Evolutionary conservation across 2,329 filamentous ascomycete species (phyloP).

Genomic region (Fusarium illudens): DNA sequence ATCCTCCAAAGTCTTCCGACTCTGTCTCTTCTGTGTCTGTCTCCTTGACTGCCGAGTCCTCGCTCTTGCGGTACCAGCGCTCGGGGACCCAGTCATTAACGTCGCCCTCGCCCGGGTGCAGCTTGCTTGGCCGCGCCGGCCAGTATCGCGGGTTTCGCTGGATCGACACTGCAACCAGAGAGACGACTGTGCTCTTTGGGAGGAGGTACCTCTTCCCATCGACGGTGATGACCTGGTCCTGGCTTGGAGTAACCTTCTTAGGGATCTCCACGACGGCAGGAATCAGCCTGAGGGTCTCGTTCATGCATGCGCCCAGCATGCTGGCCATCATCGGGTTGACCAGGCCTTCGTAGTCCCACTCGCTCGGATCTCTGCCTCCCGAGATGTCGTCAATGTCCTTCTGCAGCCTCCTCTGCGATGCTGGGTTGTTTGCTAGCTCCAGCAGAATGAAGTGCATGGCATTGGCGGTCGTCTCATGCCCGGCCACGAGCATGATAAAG

Average conservation of each 20-base stretch:
- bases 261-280: slow-evolving; percentile 77
- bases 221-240: slow-evolving; percentile 66
- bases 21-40: slow-evolving; percentile 35
- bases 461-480: slow-evolving; percentile 84
- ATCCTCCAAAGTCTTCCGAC: slow-evolving; percentile 66
- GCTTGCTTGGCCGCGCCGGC: slow-evolving; percentile 63
- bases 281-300: slow-evolving; percentile 78
- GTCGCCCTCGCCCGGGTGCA: slow-evolving; percentile 59
- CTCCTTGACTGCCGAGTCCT: slow-evolving; percentile 34
- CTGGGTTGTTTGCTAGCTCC: slow-evolving; percentile 71
- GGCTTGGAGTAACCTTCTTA: slow-evolving; percentile 63
- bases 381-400: slow-evolving; percentile 73
- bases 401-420: slow-evolving; percentile 72
- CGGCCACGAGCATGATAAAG: slow-evolving; percentile 74
- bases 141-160: slow-evolving; percentile 79
- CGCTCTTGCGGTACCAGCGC: slow-evolving; percentile 68
- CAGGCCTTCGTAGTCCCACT: slow-evolving; percentile 76
- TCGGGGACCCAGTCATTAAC: slow-evolving; percentile 75
- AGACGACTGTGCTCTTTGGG: slow-evolving; percentile 65
- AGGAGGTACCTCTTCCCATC: slow-evolving; percentile 66
- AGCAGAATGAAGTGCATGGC: slow-evolving; percentile 75
- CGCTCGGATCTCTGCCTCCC: slow-evolving; percentile 61
- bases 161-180: slow-evolving; percentile 62
- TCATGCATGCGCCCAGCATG: slow-evolving; percentile 78
- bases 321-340: slow-evolving; percentile 72